Evolutionary conservation across 176 grass and related monocot species (phyloP).

Genomic region (Aegilops umbellulata): DNA sequence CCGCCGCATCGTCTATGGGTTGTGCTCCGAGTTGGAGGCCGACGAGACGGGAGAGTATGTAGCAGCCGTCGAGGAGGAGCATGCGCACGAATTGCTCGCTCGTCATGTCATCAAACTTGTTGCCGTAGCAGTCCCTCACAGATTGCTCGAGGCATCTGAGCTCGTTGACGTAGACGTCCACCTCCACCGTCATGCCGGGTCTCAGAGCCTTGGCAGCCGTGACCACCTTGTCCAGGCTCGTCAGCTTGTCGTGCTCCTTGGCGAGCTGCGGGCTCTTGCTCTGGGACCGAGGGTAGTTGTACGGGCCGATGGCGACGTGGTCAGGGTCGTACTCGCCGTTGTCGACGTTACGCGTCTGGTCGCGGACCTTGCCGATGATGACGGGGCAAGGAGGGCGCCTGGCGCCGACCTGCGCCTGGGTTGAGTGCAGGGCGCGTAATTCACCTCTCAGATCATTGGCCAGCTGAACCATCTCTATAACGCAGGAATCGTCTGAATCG

Average conservation of each 20-base stretch:
- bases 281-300: neutral
- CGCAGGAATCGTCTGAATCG: too few relatives aligned
- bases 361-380: too few relatives aligned
- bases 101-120: neutral
- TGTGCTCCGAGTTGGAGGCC: neutral
- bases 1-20: too few relatives aligned
- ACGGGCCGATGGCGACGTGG: slow-evolving; percentile 26
- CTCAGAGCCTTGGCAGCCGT: neutral
- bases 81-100: slow-evolving; percentile 7
- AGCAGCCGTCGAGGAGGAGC: slow-evolving; percentile 32
- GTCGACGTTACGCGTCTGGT: too few relatives aligned
- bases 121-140: neutral
- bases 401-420: too few relatives aligned
- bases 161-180: neutral
- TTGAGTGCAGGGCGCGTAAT: too few relatives aligned
- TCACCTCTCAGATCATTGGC: too few relatives aligned
- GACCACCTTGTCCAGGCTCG: neutral
- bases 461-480: too few relatives aligned
- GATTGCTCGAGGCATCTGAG: neutral
- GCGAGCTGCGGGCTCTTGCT: neutral
- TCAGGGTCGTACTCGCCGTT: too few relatives aligned
- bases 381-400: too few relatives aligned
- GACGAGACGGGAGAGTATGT: neutral
- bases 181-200: neutral
- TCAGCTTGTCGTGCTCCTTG: neutral